These are phyloP conservation scores for Stephanocyclus meneghinianus DNA, from an alignment of 352 stramenopile genomes.

Conservation along the genomic window DNA sequence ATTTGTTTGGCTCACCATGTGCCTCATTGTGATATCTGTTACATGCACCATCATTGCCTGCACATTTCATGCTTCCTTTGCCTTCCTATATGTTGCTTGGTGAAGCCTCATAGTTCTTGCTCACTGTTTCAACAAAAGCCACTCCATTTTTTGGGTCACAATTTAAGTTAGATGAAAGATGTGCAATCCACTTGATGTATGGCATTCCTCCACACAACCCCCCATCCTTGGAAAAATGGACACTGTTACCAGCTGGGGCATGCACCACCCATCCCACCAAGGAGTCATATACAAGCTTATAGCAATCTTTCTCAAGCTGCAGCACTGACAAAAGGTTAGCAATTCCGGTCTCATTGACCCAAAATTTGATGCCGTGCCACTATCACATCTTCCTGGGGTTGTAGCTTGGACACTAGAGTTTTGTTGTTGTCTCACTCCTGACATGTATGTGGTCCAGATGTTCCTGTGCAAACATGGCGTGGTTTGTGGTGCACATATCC, in stretches of 20 bases:
- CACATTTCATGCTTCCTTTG: too few relatives aligned
- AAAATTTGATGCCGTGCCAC: neutral
- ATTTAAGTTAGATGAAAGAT: too few relatives aligned
- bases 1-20: constrained; percentile 3
- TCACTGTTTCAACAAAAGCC: too few relatives aligned
- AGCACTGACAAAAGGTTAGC: neutral
- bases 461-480: neutral
- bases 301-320: neutral
- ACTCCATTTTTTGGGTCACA: too few relatives aligned
- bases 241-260: neutral
- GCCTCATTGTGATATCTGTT: neutral
- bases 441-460: neutral
- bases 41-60: too few relatives aligned
- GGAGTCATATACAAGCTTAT: neutral
- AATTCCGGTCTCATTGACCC: neutral
- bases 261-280: neutral
- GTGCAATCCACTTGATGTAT: neutral
- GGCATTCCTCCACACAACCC: constrained; percentile 2
- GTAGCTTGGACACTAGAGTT: too few relatives aligned
- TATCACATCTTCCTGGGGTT: too few relatives aligned
- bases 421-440: neutral
- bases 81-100: too few relatives aligned
- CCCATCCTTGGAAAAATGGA: neutral
- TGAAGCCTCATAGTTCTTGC: too few relatives aligned
- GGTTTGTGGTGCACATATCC: neutral